Base-by-base conservation (phyloP, 2,329 filamentous ascomycete species). In the Arthrinium puccinioides region DNA sequence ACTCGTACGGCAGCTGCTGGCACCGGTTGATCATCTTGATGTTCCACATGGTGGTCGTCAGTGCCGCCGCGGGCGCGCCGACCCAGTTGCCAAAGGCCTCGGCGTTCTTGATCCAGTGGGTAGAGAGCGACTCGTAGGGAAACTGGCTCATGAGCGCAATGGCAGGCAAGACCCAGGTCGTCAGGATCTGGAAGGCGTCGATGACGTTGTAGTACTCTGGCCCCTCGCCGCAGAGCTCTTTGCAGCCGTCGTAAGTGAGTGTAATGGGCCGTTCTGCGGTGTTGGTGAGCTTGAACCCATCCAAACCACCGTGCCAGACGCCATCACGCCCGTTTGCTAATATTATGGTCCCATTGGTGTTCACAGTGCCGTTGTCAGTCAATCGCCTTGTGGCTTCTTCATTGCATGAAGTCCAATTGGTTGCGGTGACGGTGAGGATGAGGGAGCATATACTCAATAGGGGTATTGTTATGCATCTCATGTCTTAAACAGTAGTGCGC, bases 91-190 rank as follows among this genome's bases (percentile, higher is more conserved):
- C 29, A 9, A 31, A 31, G 16, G 29, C 29, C 29, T 31, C 29
- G 9, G 9, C 16, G 16, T 31, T 31, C 16, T n/a, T 11, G 10
- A 10, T 11, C 16, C 21, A 19, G 5, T 4, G 16, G 16, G 13
- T 7, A 7, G 29, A 31, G 5, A 31, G 29, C 16, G 29, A 31
- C 16, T 31, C 29, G 29, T 31, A 31, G 16, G 29, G 29, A 19
- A 31, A 31, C 10, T 31, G 29, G 29, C 29, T 31, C 29, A 31
- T 31, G 10, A 31, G 16, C 29, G 29, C 29, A 19, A 31, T n/a
- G 9, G 29, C 29, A 5, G 29, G 29, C 15, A 31, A n/a, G 3
- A 31, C n/a, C 29, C 29, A 31, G 6, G 29, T 31, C 5, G 29
- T 31, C 29, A 31, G 16, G 29, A 31, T 31, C 29, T 31, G 29